Base-by-base conservation (phyloP, 148 eudicot genomes). In the Chenopodium album region DNA sequence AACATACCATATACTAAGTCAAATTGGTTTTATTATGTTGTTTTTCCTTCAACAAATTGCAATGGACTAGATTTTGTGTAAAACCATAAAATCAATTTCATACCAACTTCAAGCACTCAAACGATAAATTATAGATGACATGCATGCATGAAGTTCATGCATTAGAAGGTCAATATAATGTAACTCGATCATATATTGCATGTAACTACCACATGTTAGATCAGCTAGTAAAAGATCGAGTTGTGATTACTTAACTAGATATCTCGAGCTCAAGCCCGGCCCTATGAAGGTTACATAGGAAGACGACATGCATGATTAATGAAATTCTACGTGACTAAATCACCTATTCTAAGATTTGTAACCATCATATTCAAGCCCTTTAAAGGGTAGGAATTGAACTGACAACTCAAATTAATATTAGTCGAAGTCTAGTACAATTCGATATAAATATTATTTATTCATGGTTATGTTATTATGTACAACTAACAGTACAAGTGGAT, bases 1-100 rank as follows among this genome's bases (percentile, higher is more conserved):
- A 50, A 50, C 54, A 82, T 90, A 84, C 63, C 67, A 7, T 80
- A 41, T 41, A 50, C 54, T 28, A 44, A 72, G 75, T 72, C 75
- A 72, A 28, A 14, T 23, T 34, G 9, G 41, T n/a, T n/a, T 73
- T 56, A 29, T 14, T 19, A 19, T 56, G 62, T 56, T 56, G 20
- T 62, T 62, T 62, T 62, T 62, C 26, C 28, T 22, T 22, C 28
- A 62, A 26, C 66, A 62, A 4, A 59, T 19, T 59, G 63, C 63
- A 29, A 69, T 69, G 63, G 50, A 52, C 75, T 31, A 5, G 46
- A 54, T 32, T 34, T 0, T 52, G 62, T 70, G 50, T 28, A 47
- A 34, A 19, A 54, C 19, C 28, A 56, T 37, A 56, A 59, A 12
- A 79, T 71, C 69, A 23, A 31, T 34, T 41, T 8, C 19, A 60